A percentile compares a stretch with the other conserved stretches of the same genome.
phyloP scores from a whole-genome alignment of 73 alveolate species.

The Loxodes magnus region DNA sequence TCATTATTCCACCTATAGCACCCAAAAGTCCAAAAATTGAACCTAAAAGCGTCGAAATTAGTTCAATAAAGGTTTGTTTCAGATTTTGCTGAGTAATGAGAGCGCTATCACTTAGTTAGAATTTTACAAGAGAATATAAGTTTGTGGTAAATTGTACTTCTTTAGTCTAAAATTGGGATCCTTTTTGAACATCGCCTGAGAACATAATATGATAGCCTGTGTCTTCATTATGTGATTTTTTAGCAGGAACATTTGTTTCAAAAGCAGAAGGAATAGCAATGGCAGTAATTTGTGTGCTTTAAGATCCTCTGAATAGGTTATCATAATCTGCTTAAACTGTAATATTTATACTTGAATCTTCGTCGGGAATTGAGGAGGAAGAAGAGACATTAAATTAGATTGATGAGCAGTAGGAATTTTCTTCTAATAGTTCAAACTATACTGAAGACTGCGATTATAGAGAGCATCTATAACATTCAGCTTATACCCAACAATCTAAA shows the following conservation, averaged over 20 bases:
- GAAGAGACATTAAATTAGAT: neutral
- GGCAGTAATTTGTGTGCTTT: neutral
- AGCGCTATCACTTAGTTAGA: neutral
- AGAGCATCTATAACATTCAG: neutral
- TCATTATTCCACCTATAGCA: neutral
- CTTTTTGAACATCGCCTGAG: neutral
- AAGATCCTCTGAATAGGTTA: neutral
- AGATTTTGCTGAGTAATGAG: neutral
- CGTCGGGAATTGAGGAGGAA: constrained; percentile 10
- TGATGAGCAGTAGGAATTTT: neutral
- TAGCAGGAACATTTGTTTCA: neutral
- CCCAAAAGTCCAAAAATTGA: constrained; percentile 13
- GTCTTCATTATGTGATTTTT: neutral
- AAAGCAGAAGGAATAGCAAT: neutral
- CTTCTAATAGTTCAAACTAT: neutral
- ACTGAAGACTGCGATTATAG: neutral
- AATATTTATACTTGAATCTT: neutral
- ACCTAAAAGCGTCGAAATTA: neutral
- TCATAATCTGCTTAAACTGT: neutral
- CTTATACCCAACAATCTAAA: neutral
- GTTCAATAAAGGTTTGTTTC: neutral
- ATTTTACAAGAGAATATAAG: neutral
- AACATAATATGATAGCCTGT: constrained; percentile 6
- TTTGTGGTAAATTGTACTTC: neutral
- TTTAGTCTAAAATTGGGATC: neutral